Evolutionary conservation across 2,329 filamentous ascomycete genomes (phyloP).

Genomic region (Onygenales sp.): DNA sequence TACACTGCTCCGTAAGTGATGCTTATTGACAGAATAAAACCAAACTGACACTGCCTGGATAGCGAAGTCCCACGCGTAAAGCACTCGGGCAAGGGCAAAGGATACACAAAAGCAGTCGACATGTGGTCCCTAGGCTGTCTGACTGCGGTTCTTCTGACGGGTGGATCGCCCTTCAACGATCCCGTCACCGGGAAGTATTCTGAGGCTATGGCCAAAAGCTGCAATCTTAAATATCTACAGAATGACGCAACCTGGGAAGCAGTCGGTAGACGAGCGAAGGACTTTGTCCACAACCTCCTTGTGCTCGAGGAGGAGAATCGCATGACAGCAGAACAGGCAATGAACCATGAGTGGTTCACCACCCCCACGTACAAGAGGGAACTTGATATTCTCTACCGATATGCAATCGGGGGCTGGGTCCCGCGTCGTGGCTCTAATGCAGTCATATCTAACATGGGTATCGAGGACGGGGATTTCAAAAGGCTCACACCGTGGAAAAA

Average conservation of each 20-base stretch:
- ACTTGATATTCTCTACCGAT: slow-evolving; percentile 42
- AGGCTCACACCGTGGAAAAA: background rate
- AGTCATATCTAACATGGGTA: background rate
- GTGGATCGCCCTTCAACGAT: slow-evolving; percentile 38
- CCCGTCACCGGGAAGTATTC: slow-evolving; percentile 21
- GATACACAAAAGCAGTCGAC: slow-evolving; percentile 51
- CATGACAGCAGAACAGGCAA: slow-evolving; percentile 44
- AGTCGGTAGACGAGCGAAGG: slow-evolving; percentile 36
- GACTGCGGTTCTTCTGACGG: slow-evolving; percentile 42
- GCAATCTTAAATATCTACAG: slow-evolving; percentile 38
- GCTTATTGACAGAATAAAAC: background rate
- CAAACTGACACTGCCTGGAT: background rate
- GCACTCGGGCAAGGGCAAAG: slow-evolving; percentile 15
- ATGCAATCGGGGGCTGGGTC: slow-evolving; percentile 43
- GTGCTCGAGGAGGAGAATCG: slow-evolving; percentile 40
- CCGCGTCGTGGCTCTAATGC: background rate
- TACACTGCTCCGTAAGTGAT: slow-evolving; percentile 49
- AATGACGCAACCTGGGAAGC: slow-evolving; percentile 32
- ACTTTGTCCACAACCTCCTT: slow-evolving; percentile 46
- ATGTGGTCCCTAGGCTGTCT: slow-evolving; percentile 55
- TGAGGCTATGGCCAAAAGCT: slow-evolving; percentile 23
- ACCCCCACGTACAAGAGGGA: slow-evolving; percentile 38
- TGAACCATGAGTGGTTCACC: slow-evolving; percentile 49
- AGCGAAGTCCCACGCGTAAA: slow-evolving; percentile 10
- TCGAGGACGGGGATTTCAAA: background rate